Base-by-base conservation (phyloP, 306 rosid genomes). In the Corylus americana region DNA sequence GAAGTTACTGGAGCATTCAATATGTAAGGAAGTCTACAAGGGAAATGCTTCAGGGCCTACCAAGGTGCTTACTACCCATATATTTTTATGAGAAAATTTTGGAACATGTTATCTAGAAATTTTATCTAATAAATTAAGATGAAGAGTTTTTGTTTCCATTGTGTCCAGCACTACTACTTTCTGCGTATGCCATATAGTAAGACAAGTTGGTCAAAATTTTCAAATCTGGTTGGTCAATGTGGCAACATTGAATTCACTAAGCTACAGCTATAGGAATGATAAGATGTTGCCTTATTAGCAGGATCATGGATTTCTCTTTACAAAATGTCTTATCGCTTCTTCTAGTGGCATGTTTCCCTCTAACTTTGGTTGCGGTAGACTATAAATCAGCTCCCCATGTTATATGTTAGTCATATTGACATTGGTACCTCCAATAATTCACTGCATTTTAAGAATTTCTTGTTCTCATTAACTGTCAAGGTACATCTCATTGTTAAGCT, bases 41-140 rank as follows among this genome's bases (percentile, higher is more conserved):
- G 98, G 98, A 82, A 95, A 95, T 74, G 98, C 98, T 18, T 95
- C 98, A 59, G 98, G 98, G 77, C 98, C 98, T 58, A 95, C 98
- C 57, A 95, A 95, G 98, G 98, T 95, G 79, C 82, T 79, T 72
- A 37, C 83, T 71, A n/a, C 55, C 76, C 70, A 78, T 39, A 59
- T 31, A 37, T 22, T 70, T 61, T 13, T 27, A 69, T 18, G 6
- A 31, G 51, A 42, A 47, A 50, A 8, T 72, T 66, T 73, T 35
- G 62, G 49, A 45, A 69, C 35, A 14, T 66, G 55, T 7, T 48
- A 13, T 22, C 35, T 53, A 44, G 48, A 55, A 55, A 55, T 55
- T 20, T n/a, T 55, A 55, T n/a, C 22, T 55, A 11, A 55, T 55
- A 55, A 55, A n/a, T 18, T n/a, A n/a, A 55, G 27, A 55, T 55